Percentiles rank a stretch among this genome's conserved stretches.
Conservation (phyloP, 805 yeast genomes). For the Barnettozyma californica region DNA sequence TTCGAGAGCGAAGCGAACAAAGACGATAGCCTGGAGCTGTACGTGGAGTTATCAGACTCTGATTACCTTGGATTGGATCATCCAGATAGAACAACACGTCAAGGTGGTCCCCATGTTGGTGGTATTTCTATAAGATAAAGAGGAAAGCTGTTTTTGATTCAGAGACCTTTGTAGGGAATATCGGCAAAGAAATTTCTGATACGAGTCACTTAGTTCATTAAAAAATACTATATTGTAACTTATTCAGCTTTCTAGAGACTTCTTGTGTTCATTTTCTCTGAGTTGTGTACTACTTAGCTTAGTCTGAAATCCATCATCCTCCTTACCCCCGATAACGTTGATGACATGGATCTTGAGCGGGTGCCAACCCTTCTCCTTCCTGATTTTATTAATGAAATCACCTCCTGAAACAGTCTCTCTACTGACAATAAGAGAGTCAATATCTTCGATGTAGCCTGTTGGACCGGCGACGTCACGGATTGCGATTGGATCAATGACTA, state of each 20-base stretch:
- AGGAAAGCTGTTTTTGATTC: not conserved
- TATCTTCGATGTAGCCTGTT: constrained; percentile 66
- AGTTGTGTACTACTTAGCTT: constrained; percentile 84
- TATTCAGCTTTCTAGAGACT: not conserved
- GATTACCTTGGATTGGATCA: constrained; percentile 78
- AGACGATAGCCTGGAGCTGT: constrained; percentile 51
- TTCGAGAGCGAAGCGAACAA: constrained; percentile 16
- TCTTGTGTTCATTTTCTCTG: constrained; percentile 36
- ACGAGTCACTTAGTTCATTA: too few species aligned
- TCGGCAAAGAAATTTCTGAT: too few species aligned
- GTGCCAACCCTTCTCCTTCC: constrained; percentile 52
- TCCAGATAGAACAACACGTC: constrained; percentile 71
- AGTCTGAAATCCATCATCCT: constrained; percentile 51
- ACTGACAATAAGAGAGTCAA: constrained; percentile 78
- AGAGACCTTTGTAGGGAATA: too few species aligned
- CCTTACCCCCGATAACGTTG: constrained; percentile 62
- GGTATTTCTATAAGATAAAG: constrained; percentile 33
- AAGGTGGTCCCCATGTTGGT: constrained; percentile 45
- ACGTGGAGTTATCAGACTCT: constrained; percentile 44
- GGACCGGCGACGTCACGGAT: constrained; percentile 93
- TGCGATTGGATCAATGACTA: constrained; percentile 48
- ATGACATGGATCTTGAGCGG: constrained; percentile 48
- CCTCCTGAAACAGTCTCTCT: constrained; percentile 79
- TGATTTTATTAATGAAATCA: constrained; percentile 56
- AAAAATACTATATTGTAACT: too few species aligned